These are phyloP conservation scores for Cordyceps militaris DNA, from an alignment of 2,329 filamentous ascomycete species.

Conservation along the genomic window DNA sequence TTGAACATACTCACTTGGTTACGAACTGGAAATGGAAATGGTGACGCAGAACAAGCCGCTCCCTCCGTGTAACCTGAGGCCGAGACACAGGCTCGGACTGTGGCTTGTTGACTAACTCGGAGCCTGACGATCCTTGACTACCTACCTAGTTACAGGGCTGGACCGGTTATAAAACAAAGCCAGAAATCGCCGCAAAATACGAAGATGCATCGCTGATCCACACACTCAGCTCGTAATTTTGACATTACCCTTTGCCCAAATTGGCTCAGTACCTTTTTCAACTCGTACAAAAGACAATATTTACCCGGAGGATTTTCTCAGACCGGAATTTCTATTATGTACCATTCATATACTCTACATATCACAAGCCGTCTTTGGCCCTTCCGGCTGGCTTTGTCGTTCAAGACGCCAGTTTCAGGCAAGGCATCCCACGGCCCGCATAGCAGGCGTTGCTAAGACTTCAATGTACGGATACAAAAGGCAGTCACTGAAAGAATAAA, in stretches of 20 bases:
- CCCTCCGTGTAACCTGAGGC: too few species aligned
- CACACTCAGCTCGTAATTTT: neutral
- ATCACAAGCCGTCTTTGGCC: neutral
- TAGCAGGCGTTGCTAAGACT: too few species aligned
- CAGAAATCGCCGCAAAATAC: neutral
- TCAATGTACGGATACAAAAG: too few species aligned
- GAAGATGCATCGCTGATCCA: slow-evolving; percentile 3
- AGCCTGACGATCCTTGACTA: too few species aligned
- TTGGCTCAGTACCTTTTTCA: neutral
- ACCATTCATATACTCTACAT: neutral
- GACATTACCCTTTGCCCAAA: neutral
- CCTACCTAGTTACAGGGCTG: neutral
- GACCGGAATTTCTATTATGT: neutral
- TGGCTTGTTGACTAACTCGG: too few species aligned
- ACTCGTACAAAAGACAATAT: neutral
- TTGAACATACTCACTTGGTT: too few species aligned
- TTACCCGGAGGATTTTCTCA: neutral
- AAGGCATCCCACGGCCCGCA: too few species aligned
- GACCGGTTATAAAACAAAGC: neutral
- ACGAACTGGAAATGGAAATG: too few species aligned
- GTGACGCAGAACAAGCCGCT: too few species aligned
- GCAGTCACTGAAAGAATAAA: too few species aligned
- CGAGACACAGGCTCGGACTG: too few species aligned
- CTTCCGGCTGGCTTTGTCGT: neutral
- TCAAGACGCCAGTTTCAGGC: neutral